A percentile compares a stretch with the other conserved stretches of the same genome.
Evolutionary conservation across 176 grass and related monocot genomes (phyloP).

Genomic region (Oryza officinalis): DNA sequence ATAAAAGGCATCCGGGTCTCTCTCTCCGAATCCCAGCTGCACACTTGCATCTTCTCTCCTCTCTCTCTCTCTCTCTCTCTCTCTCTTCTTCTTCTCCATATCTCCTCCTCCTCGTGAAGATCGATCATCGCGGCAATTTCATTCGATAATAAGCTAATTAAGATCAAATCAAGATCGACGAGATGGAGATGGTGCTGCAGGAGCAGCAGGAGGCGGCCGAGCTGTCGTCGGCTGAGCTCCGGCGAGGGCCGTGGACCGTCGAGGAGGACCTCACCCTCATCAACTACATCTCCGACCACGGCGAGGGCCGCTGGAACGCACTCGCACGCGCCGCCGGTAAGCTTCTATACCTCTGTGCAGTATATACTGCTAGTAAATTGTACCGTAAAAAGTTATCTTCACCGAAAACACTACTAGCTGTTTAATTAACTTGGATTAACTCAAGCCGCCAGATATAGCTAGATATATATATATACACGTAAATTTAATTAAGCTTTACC

Average conservation of each 20-base stretch:
- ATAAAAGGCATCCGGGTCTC: not conserved
- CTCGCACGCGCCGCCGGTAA: conserved; percentile 51
- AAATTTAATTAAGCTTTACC: not conserved
- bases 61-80: not conserved
- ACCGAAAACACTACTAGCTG: too few relatives aligned
- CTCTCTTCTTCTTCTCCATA: not conserved
- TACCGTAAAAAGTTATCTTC: too few relatives aligned
- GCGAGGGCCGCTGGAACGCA: conserved; percentile 59
- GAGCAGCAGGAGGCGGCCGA: not conserved
- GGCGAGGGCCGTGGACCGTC: conserved; percentile 59
- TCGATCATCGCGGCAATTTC: not conserved
- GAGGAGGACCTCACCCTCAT: conserved; percentile 56
- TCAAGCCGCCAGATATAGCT: too few relatives aligned
- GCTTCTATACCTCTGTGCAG: too few relatives aligned
- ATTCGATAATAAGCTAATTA: not conserved
- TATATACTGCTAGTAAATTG: too few relatives aligned
- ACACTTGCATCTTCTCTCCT: not conserved
- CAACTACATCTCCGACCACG: conserved; percentile 59
- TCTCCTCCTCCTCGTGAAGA: not conserved
- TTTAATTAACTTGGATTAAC: too few relatives aligned
- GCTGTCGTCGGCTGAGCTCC: not conserved
- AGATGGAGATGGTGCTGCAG: conserved; percentile 38
- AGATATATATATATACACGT: too few relatives aligned
- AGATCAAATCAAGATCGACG: too few relatives aligned
- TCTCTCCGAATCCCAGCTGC: not conserved